These are phyloP conservation scores for Mycena sp. DNA, from an alignment of 1,284 basidiomycete species.

Conservation along the genomic window DNA sequence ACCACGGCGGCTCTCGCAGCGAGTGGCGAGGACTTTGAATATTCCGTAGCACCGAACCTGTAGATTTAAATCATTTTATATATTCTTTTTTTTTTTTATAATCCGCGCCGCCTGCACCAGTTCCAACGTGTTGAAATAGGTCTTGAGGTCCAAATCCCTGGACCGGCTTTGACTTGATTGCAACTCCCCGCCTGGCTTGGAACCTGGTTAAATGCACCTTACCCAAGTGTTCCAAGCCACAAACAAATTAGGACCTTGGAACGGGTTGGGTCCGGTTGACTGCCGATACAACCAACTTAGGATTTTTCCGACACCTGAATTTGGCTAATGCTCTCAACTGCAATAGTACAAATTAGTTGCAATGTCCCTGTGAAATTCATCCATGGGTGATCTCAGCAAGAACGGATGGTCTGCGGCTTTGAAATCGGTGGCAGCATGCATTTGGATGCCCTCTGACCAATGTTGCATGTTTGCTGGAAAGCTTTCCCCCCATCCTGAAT, in stretches of 20 bases:
- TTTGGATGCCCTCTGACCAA: too few relatives aligned
- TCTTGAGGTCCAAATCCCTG: neutral
- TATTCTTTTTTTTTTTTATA: neutral
- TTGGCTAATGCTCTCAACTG: too few relatives aligned
- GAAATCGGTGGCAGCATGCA: too few relatives aligned
- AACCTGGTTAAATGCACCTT: neutral
- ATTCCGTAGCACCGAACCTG: neutral
- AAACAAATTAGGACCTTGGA: neutral
- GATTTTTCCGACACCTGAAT: neutral
- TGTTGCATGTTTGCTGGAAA: too few relatives aligned
- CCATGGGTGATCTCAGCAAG: too few relatives aligned
- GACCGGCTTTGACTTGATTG: neutral
- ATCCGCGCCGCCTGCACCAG: neutral
- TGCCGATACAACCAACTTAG: neutral
- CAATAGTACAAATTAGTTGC: too few relatives aligned
- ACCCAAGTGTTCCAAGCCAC: neutral
- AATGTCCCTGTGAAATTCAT: too few relatives aligned
- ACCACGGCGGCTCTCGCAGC: neutral
- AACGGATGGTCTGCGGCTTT: too few relatives aligned
- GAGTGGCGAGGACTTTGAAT: neutral
- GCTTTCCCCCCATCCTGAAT: too few relatives aligned
- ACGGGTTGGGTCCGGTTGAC: neutral
- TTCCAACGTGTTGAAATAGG: neutral
- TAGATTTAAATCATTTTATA: neutral
- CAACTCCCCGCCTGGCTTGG: neutral